Percentiles rank a stretch among this genome's conserved stretches.
These are phyloP conservation scores for Clausena lansium DNA, from an alignment of 345 rosid species.

Conservation along the genomic window DNA sequence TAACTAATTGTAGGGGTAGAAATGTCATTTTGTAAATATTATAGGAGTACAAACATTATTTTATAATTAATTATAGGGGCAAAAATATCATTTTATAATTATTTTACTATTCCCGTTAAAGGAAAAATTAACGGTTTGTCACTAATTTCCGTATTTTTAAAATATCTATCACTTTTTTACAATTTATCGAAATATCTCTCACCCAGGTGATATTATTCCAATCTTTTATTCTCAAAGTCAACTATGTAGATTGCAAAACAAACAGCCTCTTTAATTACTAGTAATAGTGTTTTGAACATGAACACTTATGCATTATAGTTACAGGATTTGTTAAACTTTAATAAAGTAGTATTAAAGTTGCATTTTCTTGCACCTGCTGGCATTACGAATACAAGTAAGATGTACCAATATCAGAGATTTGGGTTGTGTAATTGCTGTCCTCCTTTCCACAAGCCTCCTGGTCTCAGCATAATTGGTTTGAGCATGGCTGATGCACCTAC, in stretches of 20 bases:
- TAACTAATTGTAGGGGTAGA: too few species aligned
- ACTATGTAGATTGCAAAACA: neutral
- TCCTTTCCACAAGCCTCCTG: constrained; percentile 73
- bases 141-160: too few species aligned
- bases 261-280: neutral
- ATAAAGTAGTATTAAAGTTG: neutral
- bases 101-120: too few species aligned
- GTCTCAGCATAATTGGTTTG: constrained; percentile 51
- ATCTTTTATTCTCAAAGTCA: neutral
- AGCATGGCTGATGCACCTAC: constrained; percentile 68
- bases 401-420: constrained; percentile 37
- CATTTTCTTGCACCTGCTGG: neutral
- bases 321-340: neutral
- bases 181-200: too few species aligned
- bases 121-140: too few species aligned
- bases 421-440: constrained; percentile 69
- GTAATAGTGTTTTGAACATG: neutral
- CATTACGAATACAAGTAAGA: neutral
- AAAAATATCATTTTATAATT: too few species aligned
- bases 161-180: too few species aligned
- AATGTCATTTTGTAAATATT: too few species aligned
- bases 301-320: neutral
- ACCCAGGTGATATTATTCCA: too few species aligned
- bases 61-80: too few species aligned
- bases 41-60: too few species aligned